Percentiles rank a stretch among this genome's conserved stretches.
These are phyloP conservation scores for Aspergillus mulundensis DNA, from an alignment of 495 filamentous ascomycete species.

Conservation along the genomic window DNA sequence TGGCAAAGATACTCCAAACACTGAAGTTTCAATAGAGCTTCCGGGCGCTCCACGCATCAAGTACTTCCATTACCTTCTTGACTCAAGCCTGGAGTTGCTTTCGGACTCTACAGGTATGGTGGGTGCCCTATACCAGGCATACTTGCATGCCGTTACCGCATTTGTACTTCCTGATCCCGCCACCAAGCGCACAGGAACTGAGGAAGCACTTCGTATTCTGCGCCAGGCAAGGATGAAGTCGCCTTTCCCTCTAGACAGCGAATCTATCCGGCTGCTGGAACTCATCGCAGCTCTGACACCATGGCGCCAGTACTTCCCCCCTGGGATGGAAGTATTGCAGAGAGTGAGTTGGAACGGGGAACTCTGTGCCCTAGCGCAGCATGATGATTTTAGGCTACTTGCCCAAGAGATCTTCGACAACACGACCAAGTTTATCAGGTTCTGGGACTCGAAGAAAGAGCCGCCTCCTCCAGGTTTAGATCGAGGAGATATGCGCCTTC, in stretches of 20 bases:
- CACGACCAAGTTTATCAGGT: too few species aligned
- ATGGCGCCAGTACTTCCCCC: conserved; percentile 50
- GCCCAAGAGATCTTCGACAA: too few species aligned
- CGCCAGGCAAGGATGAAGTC: conserved; percentile 17
- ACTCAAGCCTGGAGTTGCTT: conserved; percentile 44
- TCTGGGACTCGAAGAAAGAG: too few species aligned
- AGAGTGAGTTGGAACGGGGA: conserved; percentile 39
- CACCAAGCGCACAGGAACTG: conserved; percentile 54
- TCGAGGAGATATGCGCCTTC: conserved; percentile 24
- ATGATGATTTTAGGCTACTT: conserved; percentile 35
- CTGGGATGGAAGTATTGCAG: conserved; percentile 42
- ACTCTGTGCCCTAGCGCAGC: conserved; percentile 46
- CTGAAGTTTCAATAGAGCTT: conserved; percentile 33
- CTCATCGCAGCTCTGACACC: conserved; percentile 50
- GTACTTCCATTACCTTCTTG: conserved; percentile 42
- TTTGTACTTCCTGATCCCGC: conserved; percentile 52
- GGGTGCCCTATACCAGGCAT: conserved; percentile 40
- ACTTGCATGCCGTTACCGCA: conserved; percentile 53
- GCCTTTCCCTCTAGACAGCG: too few species aligned
- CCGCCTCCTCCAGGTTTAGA: background rate
- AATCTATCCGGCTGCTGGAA: too few species aligned
- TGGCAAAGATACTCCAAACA: conserved; percentile 23
- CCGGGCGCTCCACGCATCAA: conserved; percentile 19
- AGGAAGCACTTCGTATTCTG: conserved; percentile 47
- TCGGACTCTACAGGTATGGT: conserved; percentile 42